These are phyloP conservation scores for Persicaria tinctoria DNA, from an alignment of 148 eudicot genomes.

Conservation along the genomic window DNA sequence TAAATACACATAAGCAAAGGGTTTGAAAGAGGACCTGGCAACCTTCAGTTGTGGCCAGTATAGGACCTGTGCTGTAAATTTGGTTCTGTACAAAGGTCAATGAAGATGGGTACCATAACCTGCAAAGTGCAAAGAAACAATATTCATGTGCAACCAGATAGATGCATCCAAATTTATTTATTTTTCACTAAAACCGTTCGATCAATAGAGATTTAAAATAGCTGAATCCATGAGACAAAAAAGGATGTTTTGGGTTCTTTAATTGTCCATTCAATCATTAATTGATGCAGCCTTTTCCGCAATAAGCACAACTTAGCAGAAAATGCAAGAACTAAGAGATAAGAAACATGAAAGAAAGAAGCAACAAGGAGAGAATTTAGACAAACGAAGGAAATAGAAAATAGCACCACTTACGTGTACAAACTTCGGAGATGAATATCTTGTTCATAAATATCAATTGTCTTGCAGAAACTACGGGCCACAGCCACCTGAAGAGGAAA, in stretches of 20 bases:
- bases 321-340: background rate
- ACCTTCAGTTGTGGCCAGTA: slow-evolving; percentile 58
- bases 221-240: background rate
- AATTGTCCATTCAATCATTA: background rate
- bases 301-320: background rate
- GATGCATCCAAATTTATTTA: background rate
- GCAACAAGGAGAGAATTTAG: background rate
- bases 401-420: slow-evolving; percentile 37
- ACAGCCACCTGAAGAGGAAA: slow-evolving; percentile 52
- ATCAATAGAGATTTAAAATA: background rate
- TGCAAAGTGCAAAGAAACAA: slow-evolving; percentile 19
- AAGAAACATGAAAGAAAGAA: background rate
- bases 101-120: slow-evolving; percentile 65
- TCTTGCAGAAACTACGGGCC: slow-evolving; percentile 56
- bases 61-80: slow-evolving; percentile 35
- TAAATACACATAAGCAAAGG: background rate
- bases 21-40: slow-evolving; percentile 40
- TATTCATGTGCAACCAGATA: slow-evolving; percentile 7
- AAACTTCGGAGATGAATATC: slow-evolving; percentile 54
- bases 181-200: background rate
- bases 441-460: slow-evolving; percentile 64
- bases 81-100: slow-evolving; percentile 35
- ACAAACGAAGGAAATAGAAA: background rate
- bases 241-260: background rate
- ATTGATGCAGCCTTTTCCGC: background rate